Evolutionary conservation across 768 basidiomycete species (phyloP).

Genomic region (Cyclocybe aegerita): DNA sequence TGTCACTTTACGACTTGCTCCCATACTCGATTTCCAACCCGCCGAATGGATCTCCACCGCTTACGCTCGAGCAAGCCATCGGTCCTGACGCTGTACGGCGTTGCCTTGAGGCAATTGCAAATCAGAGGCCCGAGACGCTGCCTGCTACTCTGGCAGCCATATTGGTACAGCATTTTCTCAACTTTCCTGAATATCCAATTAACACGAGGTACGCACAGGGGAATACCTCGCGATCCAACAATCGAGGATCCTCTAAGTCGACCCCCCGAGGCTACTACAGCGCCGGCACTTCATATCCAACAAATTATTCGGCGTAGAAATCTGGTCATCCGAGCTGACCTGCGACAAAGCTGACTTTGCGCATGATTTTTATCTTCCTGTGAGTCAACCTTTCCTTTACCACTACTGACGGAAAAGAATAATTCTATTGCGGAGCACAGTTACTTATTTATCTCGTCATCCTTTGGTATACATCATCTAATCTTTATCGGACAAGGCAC

Average conservation of each 20-base stretch:
- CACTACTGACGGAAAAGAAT: neutral
- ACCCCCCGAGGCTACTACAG: too few relatives aligned
- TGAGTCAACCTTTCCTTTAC: too few relatives aligned
- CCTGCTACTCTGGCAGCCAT: slow-evolving; percentile 13
- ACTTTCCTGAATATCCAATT: too few relatives aligned
- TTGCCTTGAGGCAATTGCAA: slow-evolving; percentile 20
- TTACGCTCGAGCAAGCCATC: slow-evolving; percentile 24
- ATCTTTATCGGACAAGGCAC: too few relatives aligned
- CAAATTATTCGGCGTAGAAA: too few relatives aligned
- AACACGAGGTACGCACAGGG: too few relatives aligned
- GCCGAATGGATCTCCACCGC: slow-evolving; percentile 21
- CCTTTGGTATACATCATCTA: neutral
- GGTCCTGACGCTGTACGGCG: slow-evolving; percentile 23
- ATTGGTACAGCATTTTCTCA: slow-evolving; percentile 6
- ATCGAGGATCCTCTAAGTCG: too few relatives aligned
- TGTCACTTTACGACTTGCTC: slow-evolving; percentile 30
- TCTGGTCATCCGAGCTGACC: too few relatives aligned
- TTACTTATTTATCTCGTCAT: neutral
- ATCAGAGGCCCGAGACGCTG: slow-evolving; percentile 10
- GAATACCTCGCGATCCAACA: too few relatives aligned
- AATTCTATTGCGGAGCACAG: neutral
- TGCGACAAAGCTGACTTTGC: too few relatives aligned
- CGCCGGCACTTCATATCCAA: too few relatives aligned
- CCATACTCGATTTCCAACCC: slow-evolving; percentile 31
- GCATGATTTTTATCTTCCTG: too few relatives aligned